These are phyloP conservation scores for Trametes villosa DNA, from an alignment of 768 basidiomycete species.

Conservation along the genomic window DNA sequence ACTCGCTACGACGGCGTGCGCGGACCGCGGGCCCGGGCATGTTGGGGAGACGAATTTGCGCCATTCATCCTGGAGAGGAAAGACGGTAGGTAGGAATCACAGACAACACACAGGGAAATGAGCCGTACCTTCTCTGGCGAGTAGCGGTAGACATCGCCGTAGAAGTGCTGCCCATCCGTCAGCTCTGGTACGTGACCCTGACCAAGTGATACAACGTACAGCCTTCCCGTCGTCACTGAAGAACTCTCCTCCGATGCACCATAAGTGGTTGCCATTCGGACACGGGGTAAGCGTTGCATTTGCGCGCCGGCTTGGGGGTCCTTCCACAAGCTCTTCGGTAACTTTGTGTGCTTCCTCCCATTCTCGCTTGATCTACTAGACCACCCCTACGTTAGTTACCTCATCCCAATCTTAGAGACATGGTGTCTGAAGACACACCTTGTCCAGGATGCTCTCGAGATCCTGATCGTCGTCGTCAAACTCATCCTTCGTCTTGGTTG, in stretches of 20 bases:
- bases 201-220: constrained; percentile 41
- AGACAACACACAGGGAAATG: background rate
- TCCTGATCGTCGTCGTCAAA: constrained; percentile 71
- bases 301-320: constrained; percentile 81
- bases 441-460: constrained; percentile 82
- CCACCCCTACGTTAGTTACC: background rate
- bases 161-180: constrained; percentile 62
- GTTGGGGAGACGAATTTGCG: constrained; percentile 81
- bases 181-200: background rate
- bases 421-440: constrained; percentile 46
- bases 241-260: constrained; percentile 86
- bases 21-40: constrained; percentile 86
- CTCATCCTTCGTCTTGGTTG: constrained; percentile 52
- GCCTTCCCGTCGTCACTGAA: constrained; percentile 87
- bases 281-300: constrained; percentile 83
- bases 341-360: constrained; percentile 84
- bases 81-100: background rate
- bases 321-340: constrained; percentile 84
- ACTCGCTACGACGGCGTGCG: constrained; percentile 78
- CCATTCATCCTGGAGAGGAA: constrained; percentile 75
- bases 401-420: background rate
- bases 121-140: constrained; percentile 71
- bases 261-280: constrained; percentile 80
- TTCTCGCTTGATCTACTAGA: constrained; percentile 74
- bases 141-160: constrained; percentile 88